Base-by-base conservation (phyloP, 169 alveolate genomes). In the Theileria sp. region DNA sequence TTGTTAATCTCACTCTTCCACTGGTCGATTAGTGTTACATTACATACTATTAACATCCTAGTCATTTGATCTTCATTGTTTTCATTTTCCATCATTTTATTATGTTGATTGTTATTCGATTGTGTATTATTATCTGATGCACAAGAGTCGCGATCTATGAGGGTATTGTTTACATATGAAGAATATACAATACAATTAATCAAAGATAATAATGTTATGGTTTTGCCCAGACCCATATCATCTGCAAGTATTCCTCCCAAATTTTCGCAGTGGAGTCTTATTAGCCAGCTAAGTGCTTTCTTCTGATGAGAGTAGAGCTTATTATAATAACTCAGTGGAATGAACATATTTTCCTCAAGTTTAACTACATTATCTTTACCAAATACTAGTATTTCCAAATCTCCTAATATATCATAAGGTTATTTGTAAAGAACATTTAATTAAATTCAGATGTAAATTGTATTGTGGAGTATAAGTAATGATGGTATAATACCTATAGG, bases 191-290 rank as follows among this genome's bases (percentile, higher is more conserved):
- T 54, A 9, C 87, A 75, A 60, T 75, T 73, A 26, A 85, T 51
- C 50, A 77, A 60, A 3, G 89, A 66, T 38, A 79, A 58, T 5
- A 85, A 36, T 17, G 89, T 75, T 26, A 71, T 62, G n/a, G 88
- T 75, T 62, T 76, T 85, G 8, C 88, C 96, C 94, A 93, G 87
- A 3, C 96, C 96, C 96, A 93, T 93, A 72, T 93, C 96, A 86
- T 93, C 96, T 2, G 96, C 96, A 19, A 93, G 75, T 28, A 93
- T 85, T 15, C 91, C 91, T 17, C 91, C 91, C 62, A 58, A 77
- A 36, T 65, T 79, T 26, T 75, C 21, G 7, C 21, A 50, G 67
- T 85, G 71, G 38, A 85, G 69, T 44, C 61, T 86, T 10, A 75
- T 78, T 56, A 85, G 51, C 91, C 91, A 85, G 32, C 60, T 79